Percentiles rank a stretch among this genome's conserved stretches.
These are phyloP conservation scores for Botrytis pseudocinerea DNA, from an alignment of 2,329 filamentous ascomycete genomes.

Conservation along the genomic window DNA sequence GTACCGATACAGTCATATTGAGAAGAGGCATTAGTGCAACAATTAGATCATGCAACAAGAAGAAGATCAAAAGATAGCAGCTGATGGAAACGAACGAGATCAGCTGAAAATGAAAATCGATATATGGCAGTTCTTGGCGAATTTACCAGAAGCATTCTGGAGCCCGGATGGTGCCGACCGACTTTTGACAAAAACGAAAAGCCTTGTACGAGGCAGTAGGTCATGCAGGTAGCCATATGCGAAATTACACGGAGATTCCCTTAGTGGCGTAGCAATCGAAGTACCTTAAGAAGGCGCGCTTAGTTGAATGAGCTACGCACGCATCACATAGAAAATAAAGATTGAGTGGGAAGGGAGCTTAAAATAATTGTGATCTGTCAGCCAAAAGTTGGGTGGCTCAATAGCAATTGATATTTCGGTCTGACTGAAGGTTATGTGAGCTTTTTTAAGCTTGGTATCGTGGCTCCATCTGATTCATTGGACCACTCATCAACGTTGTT, in stretches of 20 bases:
- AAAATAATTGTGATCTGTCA: background rate
- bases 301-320: background rate
- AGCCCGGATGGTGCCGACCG: slow-evolving; percentile 9
- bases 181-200: background rate
- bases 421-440: background rate
- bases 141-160: background rate
- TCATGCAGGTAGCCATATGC: slow-evolving; percentile 16
- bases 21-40: no score
- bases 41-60: background rate
- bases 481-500: slow-evolving; percentile 9
- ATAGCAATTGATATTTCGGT: background rate
- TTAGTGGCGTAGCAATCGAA: slow-evolving; percentile 2
- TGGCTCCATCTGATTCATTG: slow-evolving; percentile 17
- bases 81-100: background rate
- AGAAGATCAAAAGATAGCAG: background rate
- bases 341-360: background rate
- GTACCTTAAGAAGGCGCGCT: background rate
- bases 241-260: slow-evolving; percentile 17
- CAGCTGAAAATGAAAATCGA: background rate
- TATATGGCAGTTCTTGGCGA: background rate
- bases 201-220: slow-evolving; percentile 9
- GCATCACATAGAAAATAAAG: background rate
- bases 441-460: slow-evolving; percentile 6
- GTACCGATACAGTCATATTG: background rate
- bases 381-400: slow-evolving; percentile 7